Base-by-base conservation (phyloP, 2,329 filamentous ascomycete genomes). In the Trichoderma sp. region DNA sequence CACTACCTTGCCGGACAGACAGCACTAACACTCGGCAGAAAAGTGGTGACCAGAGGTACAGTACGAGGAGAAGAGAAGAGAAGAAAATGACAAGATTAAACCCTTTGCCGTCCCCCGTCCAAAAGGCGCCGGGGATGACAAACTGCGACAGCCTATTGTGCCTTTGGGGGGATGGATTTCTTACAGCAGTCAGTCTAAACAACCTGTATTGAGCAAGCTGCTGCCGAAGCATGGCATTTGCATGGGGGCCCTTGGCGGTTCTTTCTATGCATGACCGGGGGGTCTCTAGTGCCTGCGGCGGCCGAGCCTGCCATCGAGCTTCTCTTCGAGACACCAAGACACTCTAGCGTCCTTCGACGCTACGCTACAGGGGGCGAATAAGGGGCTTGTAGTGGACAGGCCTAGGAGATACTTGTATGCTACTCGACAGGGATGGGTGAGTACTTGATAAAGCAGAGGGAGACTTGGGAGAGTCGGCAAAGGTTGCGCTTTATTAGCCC, bases 311-410 rank as follows among this genome's bases (percentile, higher is more conserved):
- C 65, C 56, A 60, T 60, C 14, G 53, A 61, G 56, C 56, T 69
- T 69, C 66, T 69, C 32, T 32, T 69, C 66, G 34, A 58, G 65
- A 65, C 63, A 65, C 63, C 63, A 65, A 66, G 63, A 66, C 66
- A 43, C 66, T 69, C 66, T 69, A 69, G 66, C 66, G 66, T 15
- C 56, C 66, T 69, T 69, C 66, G 66, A 60, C 30, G 66, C 53
- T 26, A 30, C 66, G 26, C 66, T 61, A 43, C 56, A 34, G 36
- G 66, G 36, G 65, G 64, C 24, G 36, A 67, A 67, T 67, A 67
- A 58, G 64, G 64, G 64, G 64, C 51, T 57, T 57, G 15, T 12
- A 36, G 64, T 57, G 64, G 64, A 15, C 51, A 43, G 32, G 64
- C 9, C 64, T 6, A 6, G 32, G 28, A n/a, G 62, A 26, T 65